phyloP scores from a whole-genome alignment of 2,329 filamentous ascomycete genomes.

The Monosporascus sp. region DNA sequence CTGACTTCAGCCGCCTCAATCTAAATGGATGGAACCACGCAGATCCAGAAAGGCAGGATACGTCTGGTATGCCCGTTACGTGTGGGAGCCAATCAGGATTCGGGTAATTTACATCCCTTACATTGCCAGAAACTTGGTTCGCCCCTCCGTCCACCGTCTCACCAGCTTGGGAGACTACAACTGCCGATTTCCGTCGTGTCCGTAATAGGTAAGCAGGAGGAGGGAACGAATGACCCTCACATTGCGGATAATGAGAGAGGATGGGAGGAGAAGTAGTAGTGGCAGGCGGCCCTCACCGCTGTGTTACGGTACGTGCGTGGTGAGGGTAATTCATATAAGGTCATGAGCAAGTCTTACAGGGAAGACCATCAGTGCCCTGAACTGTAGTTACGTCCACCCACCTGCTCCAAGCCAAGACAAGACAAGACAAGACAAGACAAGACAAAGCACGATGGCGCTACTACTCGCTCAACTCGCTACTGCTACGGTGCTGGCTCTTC shows the following conservation, averaged over 20 bases:
- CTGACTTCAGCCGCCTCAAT: constrained; percentile 15
- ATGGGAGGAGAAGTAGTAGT: not conserved
- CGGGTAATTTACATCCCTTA: constrained; percentile 11
- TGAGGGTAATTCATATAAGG: no score
- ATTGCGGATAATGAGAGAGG: constrained; percentile 5
- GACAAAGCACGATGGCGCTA: not conserved
- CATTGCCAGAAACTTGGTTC: constrained; percentile 15
- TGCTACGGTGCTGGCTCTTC: no score
- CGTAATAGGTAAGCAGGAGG: not conserved
- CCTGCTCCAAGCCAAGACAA: not conserved
- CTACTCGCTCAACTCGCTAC: constrained; percentile 6
- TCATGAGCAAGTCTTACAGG: no score
- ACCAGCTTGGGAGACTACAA: constrained; percentile 7
- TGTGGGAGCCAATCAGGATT: constrained; percentile 12
- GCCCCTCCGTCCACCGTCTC: constrained; percentile 5
- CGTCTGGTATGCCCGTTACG: constrained; percentile 8
- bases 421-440: not conserved
- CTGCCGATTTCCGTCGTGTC: constrained; percentile 10
- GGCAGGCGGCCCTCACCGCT: no score
- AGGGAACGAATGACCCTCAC: not conserved
- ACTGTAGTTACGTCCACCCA: no score
- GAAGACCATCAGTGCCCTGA: no score
- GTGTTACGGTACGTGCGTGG: no score
- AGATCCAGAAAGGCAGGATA: constrained; percentile 12
- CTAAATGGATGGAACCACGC: constrained; percentile 10